These are phyloP conservation scores for Auricularia sp. DNA, from an alignment of 768 basidiomycete species.

Conservation along the genomic window DNA sequence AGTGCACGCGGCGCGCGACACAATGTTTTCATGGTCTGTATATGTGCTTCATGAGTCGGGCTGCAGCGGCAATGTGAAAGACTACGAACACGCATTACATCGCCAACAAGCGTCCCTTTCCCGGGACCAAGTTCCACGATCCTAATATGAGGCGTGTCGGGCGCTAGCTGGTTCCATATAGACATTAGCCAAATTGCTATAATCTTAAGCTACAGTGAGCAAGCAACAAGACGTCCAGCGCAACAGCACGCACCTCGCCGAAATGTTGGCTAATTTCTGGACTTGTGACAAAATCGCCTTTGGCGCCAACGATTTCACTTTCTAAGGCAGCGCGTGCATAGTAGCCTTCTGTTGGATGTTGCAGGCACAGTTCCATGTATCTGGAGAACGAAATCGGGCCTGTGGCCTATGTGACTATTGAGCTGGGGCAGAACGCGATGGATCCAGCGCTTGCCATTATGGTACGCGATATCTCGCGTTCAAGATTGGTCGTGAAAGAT, in stretches of 20 bases:
- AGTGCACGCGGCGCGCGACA: slow-evolving; percentile 31
- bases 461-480: not conserved
- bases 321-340: slow-evolving; percentile 45
- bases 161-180: slow-evolving; percentile 53
- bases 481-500: not conserved
- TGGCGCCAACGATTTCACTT: slow-evolving; percentile 69
- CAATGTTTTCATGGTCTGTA: slow-evolving; percentile 32
- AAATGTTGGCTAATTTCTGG: slow-evolving; percentile 96
- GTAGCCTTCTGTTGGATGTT: slow-evolving; percentile 86
- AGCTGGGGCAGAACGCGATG: not conserved
- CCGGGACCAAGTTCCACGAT: slow-evolving; percentile 92
- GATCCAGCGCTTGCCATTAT: not conserved
- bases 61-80: not conserved
- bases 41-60: not conserved
- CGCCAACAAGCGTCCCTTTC: slow-evolving; percentile 82
- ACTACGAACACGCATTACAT: slow-evolving; percentile 66
- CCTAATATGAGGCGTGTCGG: slow-evolving; percentile 37
- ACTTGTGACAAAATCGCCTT: slow-evolving; percentile 92
- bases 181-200: slow-evolving; percentile 79
- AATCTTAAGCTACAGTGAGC: slow-evolving; percentile 39
- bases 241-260: slow-evolving; percentile 63
- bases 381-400: slow-evolving; percentile 82
- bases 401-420: slow-evolving; percentile 43
- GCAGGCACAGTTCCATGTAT: slow-evolving; percentile 87
- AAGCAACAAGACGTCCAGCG: slow-evolving; percentile 4